These are phyloP conservation scores for Bipolaris oryzae DNA, from an alignment of 2,329 filamentous ascomycete species.

Conservation along the genomic window DNA sequence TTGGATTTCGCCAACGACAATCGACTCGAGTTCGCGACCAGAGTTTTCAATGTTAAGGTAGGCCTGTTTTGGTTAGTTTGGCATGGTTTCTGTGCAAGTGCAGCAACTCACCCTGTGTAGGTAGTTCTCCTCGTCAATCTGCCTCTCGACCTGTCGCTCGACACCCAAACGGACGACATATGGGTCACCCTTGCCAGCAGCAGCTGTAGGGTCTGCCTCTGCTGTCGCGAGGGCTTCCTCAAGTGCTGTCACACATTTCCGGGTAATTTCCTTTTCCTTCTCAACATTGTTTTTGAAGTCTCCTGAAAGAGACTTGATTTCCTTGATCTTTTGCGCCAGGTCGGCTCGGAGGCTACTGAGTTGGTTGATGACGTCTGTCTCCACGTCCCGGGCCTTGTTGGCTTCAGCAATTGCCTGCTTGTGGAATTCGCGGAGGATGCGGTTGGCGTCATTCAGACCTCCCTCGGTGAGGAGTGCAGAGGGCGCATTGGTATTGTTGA, in stretches of 20 bases:
- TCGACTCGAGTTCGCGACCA: constrained; percentile 91
- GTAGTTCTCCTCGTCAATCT: constrained; percentile 97
- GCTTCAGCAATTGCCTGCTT: constrained; percentile 79
- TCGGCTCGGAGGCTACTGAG: constrained; percentile 86
- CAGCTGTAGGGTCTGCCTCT: constrained; percentile 75
- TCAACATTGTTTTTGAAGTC: constrained; percentile 98
- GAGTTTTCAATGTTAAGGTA: constrained; percentile 94
- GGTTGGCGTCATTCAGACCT: constrained; percentile 85
- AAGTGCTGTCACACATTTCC: constrained; percentile 77
- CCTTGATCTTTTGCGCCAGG: constrained; percentile 94
- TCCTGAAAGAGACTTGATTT: constrained; percentile 90
- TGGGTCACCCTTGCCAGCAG: constrained; percentile 87
- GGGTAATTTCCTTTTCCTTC: constrained; percentile 87
- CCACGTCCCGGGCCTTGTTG: constrained; percentile 87
- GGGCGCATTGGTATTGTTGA: constrained; percentile 79
- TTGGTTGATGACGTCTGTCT: constrained; percentile 87
- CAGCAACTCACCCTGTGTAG: constrained; percentile 73
- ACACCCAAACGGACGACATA: constrained; percentile 85
- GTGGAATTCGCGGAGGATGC: constrained; percentile 82
- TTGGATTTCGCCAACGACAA: constrained; percentile 96
- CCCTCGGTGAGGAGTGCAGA: constrained; percentile 77
- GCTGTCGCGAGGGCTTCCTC: constrained; percentile 80
- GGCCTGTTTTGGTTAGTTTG: constrained; percentile 61
- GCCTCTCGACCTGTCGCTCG: constrained; percentile 87
- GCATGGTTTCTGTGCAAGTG: constrained; percentile 10